Evolutionary conservation across 768 basidiomycete genomes (phyloP).

Genomic region (Tylopilus cervinicoccineus): DNA sequence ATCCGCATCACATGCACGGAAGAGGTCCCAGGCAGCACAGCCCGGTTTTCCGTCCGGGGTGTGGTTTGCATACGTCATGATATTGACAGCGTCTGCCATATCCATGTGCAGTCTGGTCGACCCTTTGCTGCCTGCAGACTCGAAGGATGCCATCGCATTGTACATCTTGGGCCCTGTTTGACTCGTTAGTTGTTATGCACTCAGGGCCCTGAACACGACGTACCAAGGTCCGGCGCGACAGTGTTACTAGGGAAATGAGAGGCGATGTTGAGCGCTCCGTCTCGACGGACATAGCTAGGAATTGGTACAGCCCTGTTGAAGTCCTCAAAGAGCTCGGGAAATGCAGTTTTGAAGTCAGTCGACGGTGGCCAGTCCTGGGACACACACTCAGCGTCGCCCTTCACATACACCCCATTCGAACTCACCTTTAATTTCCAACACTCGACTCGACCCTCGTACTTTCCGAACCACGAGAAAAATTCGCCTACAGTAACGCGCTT

Average conservation of each 20-base stretch:
- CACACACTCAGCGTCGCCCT: slow-evolving; percentile 4
- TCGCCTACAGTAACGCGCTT: slow-evolving; percentile 61
- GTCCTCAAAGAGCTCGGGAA: slow-evolving; percentile 84
- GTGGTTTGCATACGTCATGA: slow-evolving; percentile 73
- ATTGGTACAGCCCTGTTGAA: slow-evolving; percentile 82
- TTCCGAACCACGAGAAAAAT: slow-evolving; percentile 80
- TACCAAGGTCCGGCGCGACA: slow-evolving; percentile 76
- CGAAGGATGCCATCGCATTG: slow-evolving; percentile 76
- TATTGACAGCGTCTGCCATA: slow-evolving; percentile 90
- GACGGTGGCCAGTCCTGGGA: slow-evolving; percentile 89
- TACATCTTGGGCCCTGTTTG: slow-evolving; percentile 88
- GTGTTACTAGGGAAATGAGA: slow-evolving; percentile 84
- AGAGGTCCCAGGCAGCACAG: slow-evolving; percentile 91
- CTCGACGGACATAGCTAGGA: slow-evolving; percentile 85
- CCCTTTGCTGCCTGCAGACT: slow-evolving; percentile 67
- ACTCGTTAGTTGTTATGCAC: slow-evolving; percentile 6
- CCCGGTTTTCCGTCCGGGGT: slow-evolving; percentile 61
- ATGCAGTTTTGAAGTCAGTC: slow-evolving; percentile 76
- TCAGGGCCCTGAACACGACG: slow-evolving; percentile 12
- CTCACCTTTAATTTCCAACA: slow-evolving; percentile 74
- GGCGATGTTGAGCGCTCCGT: slow-evolving; percentile 84
- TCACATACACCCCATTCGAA: slow-evolving; percentile 20
- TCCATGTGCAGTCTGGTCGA: slow-evolving; percentile 92
- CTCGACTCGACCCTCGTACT: slow-evolving; percentile 50
- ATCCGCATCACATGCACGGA: slow-evolving; percentile 75